Conservation (phyloP, 352 stramenopile genomes). For the Globisporangium okanoganense region DNA sequence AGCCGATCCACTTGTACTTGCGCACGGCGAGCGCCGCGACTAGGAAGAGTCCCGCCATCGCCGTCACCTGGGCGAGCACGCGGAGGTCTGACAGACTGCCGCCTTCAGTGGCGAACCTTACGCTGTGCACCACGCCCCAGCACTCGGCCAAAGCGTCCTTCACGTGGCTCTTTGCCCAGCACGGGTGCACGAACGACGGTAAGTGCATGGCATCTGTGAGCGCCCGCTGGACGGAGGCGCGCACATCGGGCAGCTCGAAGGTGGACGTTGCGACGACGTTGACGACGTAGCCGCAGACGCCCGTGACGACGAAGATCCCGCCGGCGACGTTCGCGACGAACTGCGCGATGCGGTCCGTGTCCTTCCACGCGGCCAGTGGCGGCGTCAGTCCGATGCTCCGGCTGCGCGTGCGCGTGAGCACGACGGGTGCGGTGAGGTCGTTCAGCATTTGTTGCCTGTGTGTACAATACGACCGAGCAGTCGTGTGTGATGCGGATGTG, state of each 20-base stretch:
- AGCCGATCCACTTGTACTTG: constrained; percentile 66
- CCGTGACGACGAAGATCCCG: constrained; percentile 40
- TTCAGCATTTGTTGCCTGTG: neutral
- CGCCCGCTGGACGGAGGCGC: constrained; percentile 12
- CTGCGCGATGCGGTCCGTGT: constrained; percentile 52
- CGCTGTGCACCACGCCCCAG: constrained; percentile 22
- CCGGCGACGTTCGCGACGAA: constrained; percentile 63
- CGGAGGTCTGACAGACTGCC: constrained; percentile 36
- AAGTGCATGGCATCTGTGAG: neutral
- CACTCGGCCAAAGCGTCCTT: constrained; percentile 31
- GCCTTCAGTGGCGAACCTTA: constrained; percentile 19
- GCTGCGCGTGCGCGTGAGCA: constrained; percentile 1
- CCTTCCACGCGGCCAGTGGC: constrained; percentile 37
- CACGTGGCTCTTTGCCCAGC: constrained; percentile 17
- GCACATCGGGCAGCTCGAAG: constrained; percentile 26
- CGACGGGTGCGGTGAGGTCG: neutral
- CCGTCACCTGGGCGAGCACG: constrained; percentile 29
- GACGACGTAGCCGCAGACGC: constrained; percentile 33
- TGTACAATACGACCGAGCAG: too few species aligned
- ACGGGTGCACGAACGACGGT: constrained; percentile 18
- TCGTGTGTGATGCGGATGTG: neutral
- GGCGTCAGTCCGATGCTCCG: neutral
- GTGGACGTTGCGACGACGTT: constrained; percentile 24
- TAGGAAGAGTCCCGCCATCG: constrained; percentile 18
- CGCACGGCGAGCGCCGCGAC: constrained; percentile 23